Conservation (phyloP, 345 rosid species). For the Chamaenerion angustifolium region DNA sequence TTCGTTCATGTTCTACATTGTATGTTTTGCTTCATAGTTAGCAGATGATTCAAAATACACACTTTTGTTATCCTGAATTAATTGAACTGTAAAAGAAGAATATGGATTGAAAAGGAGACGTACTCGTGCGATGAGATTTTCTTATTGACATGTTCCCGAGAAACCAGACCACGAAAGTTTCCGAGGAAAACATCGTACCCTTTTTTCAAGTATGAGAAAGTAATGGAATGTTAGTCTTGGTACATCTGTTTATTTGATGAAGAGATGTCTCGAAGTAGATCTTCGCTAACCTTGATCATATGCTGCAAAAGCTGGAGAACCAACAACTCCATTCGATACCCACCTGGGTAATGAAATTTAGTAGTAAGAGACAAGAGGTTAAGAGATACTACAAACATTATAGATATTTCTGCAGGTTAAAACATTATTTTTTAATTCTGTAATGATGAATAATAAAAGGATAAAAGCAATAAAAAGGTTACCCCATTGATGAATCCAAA, state of each 20-base stretch:
- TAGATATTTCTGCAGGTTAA: no score
- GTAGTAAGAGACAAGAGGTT: no score
- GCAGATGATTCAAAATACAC: no score
- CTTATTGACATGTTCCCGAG: conserved; percentile 32
- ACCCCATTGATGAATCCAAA: conserved; percentile 95
- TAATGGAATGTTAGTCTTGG: conserved; percentile 2
- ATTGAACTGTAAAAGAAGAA: no score
- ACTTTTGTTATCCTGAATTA: no score
- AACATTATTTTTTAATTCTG: no score
- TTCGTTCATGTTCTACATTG: no score
- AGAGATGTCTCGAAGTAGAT: conserved; percentile 3
- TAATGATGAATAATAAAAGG: no score
- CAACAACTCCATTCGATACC: conserved; percentile 91
- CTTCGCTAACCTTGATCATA: conserved; percentile 73
- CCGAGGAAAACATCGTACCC: conserved; percentile 38
- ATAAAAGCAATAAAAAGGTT: conserved; percentile 9
- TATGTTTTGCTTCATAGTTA: no score
- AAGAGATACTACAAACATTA: no score
- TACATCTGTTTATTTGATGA: neutral
- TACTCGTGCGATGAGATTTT: conserved; percentile 21
- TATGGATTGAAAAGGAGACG: neutral
- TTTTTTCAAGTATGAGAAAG: conserved; percentile 4
- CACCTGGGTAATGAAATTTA: conserved; percentile 31
- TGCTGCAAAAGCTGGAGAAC: conserved; percentile 96
- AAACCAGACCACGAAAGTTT: conserved; percentile 31